These are phyloP conservation scores for Neobulgaria alba DNA, from an alignment of 2,329 filamentous ascomycete species.

Conservation along the genomic window DNA sequence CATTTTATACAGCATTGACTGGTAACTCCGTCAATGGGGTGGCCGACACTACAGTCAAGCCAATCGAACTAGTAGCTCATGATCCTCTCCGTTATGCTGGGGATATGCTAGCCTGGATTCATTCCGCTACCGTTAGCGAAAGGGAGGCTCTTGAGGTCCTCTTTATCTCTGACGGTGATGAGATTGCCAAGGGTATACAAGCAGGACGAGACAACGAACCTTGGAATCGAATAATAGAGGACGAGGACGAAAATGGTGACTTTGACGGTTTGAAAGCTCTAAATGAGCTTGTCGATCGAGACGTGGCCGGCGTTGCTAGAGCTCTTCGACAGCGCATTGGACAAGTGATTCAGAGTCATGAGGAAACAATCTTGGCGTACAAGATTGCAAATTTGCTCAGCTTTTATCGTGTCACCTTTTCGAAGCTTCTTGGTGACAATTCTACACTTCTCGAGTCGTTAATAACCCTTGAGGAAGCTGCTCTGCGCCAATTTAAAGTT, in stretches of 20 bases:
- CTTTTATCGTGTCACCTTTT: conserved; percentile 84
- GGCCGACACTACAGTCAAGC: conserved; percentile 57
- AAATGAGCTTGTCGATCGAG: conserved; percentile 77
- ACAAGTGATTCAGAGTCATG: conserved; percentile 85
- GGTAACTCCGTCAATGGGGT: conserved; percentile 53
- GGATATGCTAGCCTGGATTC: conserved; percentile 96
- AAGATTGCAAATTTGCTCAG: conserved; percentile 81
- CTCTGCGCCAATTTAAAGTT: conserved; percentile 72
- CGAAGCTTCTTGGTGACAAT: conserved; percentile 62
- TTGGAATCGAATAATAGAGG: conserved; percentile 61
- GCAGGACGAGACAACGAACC: conserved; percentile 74
- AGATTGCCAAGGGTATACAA: conserved; percentile 75
- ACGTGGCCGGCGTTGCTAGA: conserved; percentile 71
- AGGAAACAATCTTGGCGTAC: conserved; percentile 81
- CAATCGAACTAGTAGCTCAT: conserved; percentile 89
- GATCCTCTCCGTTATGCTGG: conserved; percentile 87
- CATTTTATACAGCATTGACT: conserved; percentile 82
- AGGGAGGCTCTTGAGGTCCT: conserved; percentile 84
- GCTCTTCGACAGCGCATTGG: conserved; percentile 86
- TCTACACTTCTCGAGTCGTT: conserved; percentile 65
- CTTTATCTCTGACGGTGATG: conserved; percentile 84
- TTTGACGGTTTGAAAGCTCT: conserved; percentile 80
- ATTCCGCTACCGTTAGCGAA: conserved; percentile 90
- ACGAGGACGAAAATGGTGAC: conserved; percentile 40
- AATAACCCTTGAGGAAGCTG: conserved; percentile 60